A percentile compares a stretch with the other conserved stretches of the same genome.
Conservation (phyloP, 768 basidiomycete genomes). For the Guyanaporus albipodus region DNA sequence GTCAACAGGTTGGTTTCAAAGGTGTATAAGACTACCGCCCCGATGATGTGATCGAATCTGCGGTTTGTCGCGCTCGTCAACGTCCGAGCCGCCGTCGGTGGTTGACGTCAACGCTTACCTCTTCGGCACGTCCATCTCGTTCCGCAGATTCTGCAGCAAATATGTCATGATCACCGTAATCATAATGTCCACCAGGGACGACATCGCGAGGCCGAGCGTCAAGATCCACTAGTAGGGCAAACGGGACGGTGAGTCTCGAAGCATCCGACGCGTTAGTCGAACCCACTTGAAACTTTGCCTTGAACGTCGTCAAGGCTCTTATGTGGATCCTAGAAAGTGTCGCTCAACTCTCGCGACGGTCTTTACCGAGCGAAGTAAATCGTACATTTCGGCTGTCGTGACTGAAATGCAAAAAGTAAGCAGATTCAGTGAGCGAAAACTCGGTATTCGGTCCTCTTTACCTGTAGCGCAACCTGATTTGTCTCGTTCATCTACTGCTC, state of each 20-base stretch:
- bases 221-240: constrained; percentile 41
- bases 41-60: constrained; percentile 47
- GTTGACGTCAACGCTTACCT: constrained; percentile 23
- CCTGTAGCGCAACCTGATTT: constrained; percentile 35
- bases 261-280: neutral
- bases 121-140: constrained; percentile 37
- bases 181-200: constrained; percentile 46
- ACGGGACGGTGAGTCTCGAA: neutral
- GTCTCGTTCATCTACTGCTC: neutral
- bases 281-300: constrained; percentile 20
- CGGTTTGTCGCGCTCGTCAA: neutral
- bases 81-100: too few species aligned
- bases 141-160: constrained; percentile 38
- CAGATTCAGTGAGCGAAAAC: constrained; percentile 11
- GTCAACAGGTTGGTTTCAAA: constrained; percentile 53
- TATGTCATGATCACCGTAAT: constrained; percentile 44
- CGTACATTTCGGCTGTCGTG: constrained; percentile 31
- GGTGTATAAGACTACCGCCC: constrained; percentile 46
- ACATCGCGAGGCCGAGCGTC: constrained; percentile 48
- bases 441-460: constrained; percentile 2
- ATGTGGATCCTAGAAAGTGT: constrained; percentile 22
- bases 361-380: neutral
- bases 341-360: neutral
- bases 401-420: constrained; percentile 19
- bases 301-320: constrained; percentile 24